phyloP scores from a whole-genome alignment of 306 rosid species.

The Corylus avellana region DNA sequence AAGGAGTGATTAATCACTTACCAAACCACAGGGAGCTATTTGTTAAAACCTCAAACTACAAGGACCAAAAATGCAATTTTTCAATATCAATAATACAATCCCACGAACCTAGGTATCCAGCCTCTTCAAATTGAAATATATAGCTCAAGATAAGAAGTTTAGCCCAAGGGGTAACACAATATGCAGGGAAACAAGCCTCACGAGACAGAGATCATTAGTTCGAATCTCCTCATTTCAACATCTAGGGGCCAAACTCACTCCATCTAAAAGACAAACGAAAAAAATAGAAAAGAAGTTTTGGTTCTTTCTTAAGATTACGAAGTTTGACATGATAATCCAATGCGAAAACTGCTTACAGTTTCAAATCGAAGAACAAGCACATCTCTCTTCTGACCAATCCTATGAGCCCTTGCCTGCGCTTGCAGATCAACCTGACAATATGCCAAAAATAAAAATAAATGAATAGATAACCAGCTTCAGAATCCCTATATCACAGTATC shows the following conservation, averaged over 20 bases:
- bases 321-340: conserved; percentile 20
- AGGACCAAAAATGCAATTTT: too few species aligned
- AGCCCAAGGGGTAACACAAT: background rate
- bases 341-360: conserved; percentile 60
- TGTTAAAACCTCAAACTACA: too few species aligned
- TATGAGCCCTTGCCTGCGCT: conserved; percentile 99
- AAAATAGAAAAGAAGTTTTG: background rate
- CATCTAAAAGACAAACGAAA: background rate
- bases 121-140: background rate
- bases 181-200: background rate
- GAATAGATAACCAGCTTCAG: conserved; percentile 18
- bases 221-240: background rate
- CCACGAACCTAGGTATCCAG: background rate
- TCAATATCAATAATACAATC: too few species aligned
- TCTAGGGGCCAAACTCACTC: background rate
- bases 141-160: background rate
- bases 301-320: background rate
- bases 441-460: conserved; percentile 28
- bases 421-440: conserved; percentile 91
- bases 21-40: too few species aligned
- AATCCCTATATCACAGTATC: conserved; percentile 2
- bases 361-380: conserved; percentile 99
- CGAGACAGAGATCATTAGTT: background rate
- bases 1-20: too few species aligned
- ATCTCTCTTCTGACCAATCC: conserved; percentile 98